Base-by-base conservation (phyloP, 176 grass and related monocot species). In the Lolium multiflorum region DNA sequence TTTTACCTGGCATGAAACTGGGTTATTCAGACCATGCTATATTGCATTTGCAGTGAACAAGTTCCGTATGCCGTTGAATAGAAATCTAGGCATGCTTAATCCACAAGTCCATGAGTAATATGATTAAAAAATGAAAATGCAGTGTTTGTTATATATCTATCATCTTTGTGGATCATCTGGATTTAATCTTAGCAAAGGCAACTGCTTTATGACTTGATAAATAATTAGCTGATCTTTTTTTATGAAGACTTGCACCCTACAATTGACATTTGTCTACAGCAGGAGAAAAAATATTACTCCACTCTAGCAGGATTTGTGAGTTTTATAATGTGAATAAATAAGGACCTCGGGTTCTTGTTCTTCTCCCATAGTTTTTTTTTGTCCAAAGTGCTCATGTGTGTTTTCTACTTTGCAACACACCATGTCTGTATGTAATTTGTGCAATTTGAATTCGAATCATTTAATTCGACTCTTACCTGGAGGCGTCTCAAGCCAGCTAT, bases 331-430 rank as follows among this genome's bases (percentile, higher is more conserved):
- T n/a, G 38, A 69, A 41, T 70, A 70, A 11, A 17, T 56, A 18
- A 7, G 52, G 38, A 71, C 38, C 73, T 55, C 54, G 14, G 22
- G 25, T 55, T 76, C 50, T 35, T 69, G 15, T 31, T 74, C 13
- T 15, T 52, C 48, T 52, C 22, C 48, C 54, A 28, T 24, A 35
- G 49, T 31, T 5, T 76, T 76, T 39, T 76, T 9, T 76, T 76
- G 24, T 76, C 50, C 49, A 76, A 76, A 76, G 73, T 55, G 73
- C 48, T 76, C 14, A 76, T 18, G 15, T 5, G 48, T 13, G 72
- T 51, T 75, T 52, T 22, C 73, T 9, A 54, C 48, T 35, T 76
- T 55, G 73, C 73, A 31, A 20, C 35, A 20, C 72, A 18, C 9
- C 66, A 52, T 31, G 47, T 16, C 16, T 21, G 13, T 74, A 74